Percentiles rank a stretch among this genome's conserved stretches.
Conservation (phyloP, 768 basidiomycete species). For the Daedalea quercina region DNA sequence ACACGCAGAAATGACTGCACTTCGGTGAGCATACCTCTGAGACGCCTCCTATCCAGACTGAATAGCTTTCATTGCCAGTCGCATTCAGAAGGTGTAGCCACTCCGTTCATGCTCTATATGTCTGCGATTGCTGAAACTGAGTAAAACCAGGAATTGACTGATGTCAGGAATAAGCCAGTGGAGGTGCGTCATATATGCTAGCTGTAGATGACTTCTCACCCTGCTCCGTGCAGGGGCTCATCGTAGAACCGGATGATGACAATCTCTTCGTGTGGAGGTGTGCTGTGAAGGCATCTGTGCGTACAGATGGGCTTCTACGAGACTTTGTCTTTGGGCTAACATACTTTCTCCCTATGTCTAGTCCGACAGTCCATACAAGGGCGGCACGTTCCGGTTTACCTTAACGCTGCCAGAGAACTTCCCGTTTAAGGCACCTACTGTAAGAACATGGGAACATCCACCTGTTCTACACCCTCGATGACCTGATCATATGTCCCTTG, state of each 20-base stretch:
- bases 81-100: slow-evolving; percentile 60
- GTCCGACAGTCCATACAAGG: slow-evolving; percentile 79
- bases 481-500: not conserved
- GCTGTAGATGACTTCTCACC: slow-evolving; percentile 2
- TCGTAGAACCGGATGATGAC: slow-evolving; percentile 57
- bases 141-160: slow-evolving; percentile 54
- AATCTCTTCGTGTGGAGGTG: slow-evolving; percentile 79
- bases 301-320: slow-evolving; percentile 19
- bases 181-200: slow-evolving; percentile 10
- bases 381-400: slow-evolving; percentile 72
- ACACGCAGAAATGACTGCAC: slow-evolving; percentile 27
- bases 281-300: slow-evolving; percentile 64
- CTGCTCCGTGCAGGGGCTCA: slow-evolving; percentile 42
- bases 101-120: slow-evolving; percentile 1
- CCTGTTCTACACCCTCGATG: not conserved
- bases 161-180: slow-evolving; percentile 57
- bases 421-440: slow-evolving; percentile 82
- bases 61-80: slow-evolving; percentile 33
- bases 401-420: slow-evolving; percentile 72
- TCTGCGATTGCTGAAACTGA: slow-evolving; percentile 9
- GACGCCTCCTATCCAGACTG: not conserved
- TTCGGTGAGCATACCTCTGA: slow-evolving; percentile 25
- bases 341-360: slow-evolving; percentile 21
- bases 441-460: slow-evolving; percentile 22
- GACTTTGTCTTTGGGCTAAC: not conserved